Base-by-base conservation (phyloP, 2,329 filamentous ascomycete species). In the Cercospora citrullina region DNA sequence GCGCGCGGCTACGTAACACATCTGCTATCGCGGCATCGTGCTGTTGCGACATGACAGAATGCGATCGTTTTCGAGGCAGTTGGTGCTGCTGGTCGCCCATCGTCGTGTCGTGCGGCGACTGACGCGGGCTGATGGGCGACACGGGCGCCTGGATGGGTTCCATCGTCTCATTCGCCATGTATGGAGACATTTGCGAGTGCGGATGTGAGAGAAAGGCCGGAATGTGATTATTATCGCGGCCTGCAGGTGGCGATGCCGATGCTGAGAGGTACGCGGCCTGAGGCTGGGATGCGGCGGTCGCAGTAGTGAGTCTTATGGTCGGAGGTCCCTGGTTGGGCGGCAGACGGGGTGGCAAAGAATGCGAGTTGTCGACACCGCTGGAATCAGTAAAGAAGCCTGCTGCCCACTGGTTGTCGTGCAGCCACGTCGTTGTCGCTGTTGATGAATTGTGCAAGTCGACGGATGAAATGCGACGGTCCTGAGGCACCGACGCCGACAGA, bases 61-160 rank as follows among this genome's bases (percentile, higher is more conserved):
- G 75, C 21, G 75, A 76, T 57, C 75, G 75, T 64, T 77, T 77
- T n/a, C 75, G 68, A 12, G 73, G 68, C 21, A 61, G 48, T 33
- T 68, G 69, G 53, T 73, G 67, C 39, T 72, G 67, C 53, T 64
- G 67, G 51, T 73, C 74, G 59, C 60, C 66, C 68, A 74, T 72
- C 10, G 63, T 60, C 23, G 63, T 68, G 48, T 73, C 66, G 31
- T 72, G 69, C 26, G 71, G 72, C 69, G 73, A 72, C 26, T 73
- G 69, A 8, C 69, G 72, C 51, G 71, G 63, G 66, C 73, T 76
- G 42, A 75, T 63, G 12, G 71, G 70, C 57, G 74, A 74, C 33
- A 72, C 69, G n/a, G 74, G 72, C 55, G 71, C 68, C 53, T 73
- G 70, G 70, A 75, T 73, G 51, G 64, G 69, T 57, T 73, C 69